These are phyloP conservation scores for Suillus luteus DNA, from an alignment of 768 basidiomycete species.

Conservation along the genomic window DNA sequence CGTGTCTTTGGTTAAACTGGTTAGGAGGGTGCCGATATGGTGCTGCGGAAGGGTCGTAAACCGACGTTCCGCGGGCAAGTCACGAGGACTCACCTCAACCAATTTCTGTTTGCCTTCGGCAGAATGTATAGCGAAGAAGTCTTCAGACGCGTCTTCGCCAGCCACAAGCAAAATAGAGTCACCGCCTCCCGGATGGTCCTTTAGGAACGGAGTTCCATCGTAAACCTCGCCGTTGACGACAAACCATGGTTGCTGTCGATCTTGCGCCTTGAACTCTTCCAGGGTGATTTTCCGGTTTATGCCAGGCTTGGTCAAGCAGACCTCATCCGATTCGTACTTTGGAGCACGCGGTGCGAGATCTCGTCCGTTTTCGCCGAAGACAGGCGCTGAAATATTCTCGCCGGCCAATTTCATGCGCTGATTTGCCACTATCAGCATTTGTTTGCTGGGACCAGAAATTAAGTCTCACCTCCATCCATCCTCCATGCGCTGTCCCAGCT, in stretches of 20 bases:
- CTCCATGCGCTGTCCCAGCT: conserved; percentile 47
- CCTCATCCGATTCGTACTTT: conserved; percentile 19
- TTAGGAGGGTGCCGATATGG: conserved; percentile 52
- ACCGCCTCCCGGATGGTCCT: conserved; percentile 60
- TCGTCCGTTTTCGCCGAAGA: conserved; percentile 29
- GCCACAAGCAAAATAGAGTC: conserved; percentile 57
- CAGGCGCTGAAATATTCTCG: conserved; percentile 43
- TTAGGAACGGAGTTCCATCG: conserved; percentile 50
- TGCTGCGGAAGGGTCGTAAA: conserved; percentile 26
- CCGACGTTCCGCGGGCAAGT: background rate
- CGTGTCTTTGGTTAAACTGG: conserved; percentile 1
- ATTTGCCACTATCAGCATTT: background rate
- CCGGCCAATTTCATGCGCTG: conserved; percentile 50
- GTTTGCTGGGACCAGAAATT: background rate
- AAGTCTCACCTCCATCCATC: conserved; percentile 57
- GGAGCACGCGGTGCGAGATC: background rate
- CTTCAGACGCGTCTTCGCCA: conserved; percentile 62
- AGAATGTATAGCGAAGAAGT: conserved; percentile 67
- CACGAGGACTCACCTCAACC: conserved; percentile 34
- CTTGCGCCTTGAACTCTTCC: conserved; percentile 44
- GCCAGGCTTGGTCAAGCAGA: conserved; percentile 48
- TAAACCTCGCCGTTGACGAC: conserved; percentile 58
- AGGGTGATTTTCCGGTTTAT: conserved; percentile 46
- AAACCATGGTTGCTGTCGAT: conserved; percentile 47
- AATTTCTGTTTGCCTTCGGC: conserved; percentile 48